Evolutionary conservation across 129 eudicot genomes (phyloP).

Genomic region (Flaveria brownii): DNA sequence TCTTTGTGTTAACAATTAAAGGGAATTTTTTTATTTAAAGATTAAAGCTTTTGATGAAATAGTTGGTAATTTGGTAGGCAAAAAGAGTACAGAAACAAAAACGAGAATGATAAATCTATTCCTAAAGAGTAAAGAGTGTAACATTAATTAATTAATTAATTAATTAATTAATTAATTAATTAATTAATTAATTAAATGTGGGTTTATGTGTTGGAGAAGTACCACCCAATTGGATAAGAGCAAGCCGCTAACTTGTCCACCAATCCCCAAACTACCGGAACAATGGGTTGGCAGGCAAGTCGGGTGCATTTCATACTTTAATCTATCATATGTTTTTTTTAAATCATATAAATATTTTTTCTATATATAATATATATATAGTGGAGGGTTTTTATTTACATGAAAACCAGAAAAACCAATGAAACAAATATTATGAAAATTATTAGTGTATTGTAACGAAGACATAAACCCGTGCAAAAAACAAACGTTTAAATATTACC

Average conservation of each 20-base stretch:
- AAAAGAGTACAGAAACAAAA: conserved; percentile 36
- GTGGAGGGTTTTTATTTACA: too few relatives aligned
- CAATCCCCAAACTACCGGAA: conserved; percentile 13
- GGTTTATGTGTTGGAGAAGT: conserved; percentile 20
- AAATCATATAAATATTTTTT: neutral
- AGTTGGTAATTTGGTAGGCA: conserved; percentile 29
- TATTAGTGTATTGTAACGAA: too few relatives aligned
- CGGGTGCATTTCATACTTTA: neutral
- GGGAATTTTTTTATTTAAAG: neutral
- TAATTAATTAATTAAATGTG: neutral
- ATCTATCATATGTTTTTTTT: neutral
- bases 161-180: neutral
- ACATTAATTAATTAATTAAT: neutral
- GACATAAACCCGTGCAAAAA: too few relatives aligned
- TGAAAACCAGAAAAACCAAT: too few relatives aligned
- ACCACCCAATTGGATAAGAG: conserved; percentile 27
- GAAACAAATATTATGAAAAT: too few relatives aligned
- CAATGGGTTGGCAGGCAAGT: conserved; percentile 21
- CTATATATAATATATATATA: neutral
- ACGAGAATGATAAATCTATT: conserved; percentile 2
- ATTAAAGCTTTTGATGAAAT: neutral
- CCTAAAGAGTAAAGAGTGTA: neutral
- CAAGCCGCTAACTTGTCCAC: conserved; percentile 16
- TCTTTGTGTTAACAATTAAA: neutral
- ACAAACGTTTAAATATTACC: too few relatives aligned